Evolutionary conservation across 352 stramenopile genomes (phyloP), one percentile per base, ranked within the genome.

Genomic region (Phytophthora nicotianae): DNA sequence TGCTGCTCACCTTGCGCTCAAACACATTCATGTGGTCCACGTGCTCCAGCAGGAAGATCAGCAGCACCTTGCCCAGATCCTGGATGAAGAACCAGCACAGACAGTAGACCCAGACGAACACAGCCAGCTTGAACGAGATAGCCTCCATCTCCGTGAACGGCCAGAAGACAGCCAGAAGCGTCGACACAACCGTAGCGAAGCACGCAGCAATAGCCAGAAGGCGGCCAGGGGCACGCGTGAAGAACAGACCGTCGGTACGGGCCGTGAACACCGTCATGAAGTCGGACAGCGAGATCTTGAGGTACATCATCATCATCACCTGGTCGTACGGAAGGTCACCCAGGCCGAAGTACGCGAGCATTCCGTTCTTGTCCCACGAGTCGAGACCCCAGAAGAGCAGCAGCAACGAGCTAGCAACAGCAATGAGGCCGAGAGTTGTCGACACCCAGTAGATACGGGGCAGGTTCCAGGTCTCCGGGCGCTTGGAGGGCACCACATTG

Each of bases 251-350:
- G 4, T 91, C 79, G 3, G 86, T 96, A 49, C 91, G 81, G 17
- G 90, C 86, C 26, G 89, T 89, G 70, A 98, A 98, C 4, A 98
- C 84, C 10, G 94, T 97, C 42, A 98, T 83, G 61, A 97, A 97
- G 61, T 97, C 90, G 2, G 90, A 96, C 10, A 98, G 83, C 26
- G 91, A 96, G 33, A 98, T 86, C 75, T 98, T 97, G 33, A 98
- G 81, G 78, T 98, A 98, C 62, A 98, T 95, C 61, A 96, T 81
- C 65, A 88, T 97, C 61, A 88, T 93, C 47, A 98, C 87, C 74
- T 98, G 82, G 53, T 90, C 77, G 62, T 97, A 97, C 49, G 82
- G 69, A 41, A 98, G 74, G 35, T 86, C 50, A n/a, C 80, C 80
- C 13, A 94, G 52, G 6, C 77, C 71, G 21, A 88, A 85, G 27